These are phyloP conservation scores for Diophrys sp. DNA, from an alignment of 73 alveolate species.

Conservation along the genomic window DNA sequence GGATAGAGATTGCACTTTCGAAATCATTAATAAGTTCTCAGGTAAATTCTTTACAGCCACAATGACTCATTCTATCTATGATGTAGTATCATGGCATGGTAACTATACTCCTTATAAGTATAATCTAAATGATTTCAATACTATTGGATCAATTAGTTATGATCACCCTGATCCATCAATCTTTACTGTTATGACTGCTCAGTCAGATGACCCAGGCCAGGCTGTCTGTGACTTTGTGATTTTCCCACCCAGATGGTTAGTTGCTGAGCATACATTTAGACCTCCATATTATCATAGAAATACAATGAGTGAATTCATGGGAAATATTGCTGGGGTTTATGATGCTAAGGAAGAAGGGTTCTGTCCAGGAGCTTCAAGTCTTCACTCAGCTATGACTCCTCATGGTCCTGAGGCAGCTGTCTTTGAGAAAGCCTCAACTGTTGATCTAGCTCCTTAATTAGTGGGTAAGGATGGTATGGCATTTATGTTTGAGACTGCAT, in stretches of 20 bases:
- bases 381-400: constrained; percentile 78
- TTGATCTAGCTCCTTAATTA: constrained; percentile 61
- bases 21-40: constrained; percentile 52
- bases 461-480: constrained; percentile 69
- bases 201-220: constrained; percentile 84
- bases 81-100: constrained; percentile 95
- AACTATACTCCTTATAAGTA: constrained; percentile 83
- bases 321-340: constrained; percentile 77
- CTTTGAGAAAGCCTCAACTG: constrained; percentile 69
- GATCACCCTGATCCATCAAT: constrained; percentile 95
- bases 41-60: constrained; percentile 69
- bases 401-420: constrained; percentile 90
- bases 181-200: constrained; percentile 85
- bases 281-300: constrained; percentile 93
- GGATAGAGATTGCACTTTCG: constrained; percentile 59
- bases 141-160: constrained; percentile 81
- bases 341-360: constrained; percentile 92
- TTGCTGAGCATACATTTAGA: constrained; percentile 83
- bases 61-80: constrained; percentile 68
- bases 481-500: constrained; percentile 86
- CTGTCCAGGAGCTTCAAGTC: constrained; percentile 80
- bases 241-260: constrained; percentile 91
- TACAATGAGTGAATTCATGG: constrained; percentile 92
- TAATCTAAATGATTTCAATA: constrained; percentile 47
- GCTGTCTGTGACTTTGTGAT: constrained; percentile 90